These are phyloP conservation scores for Aureobasidium sp. DNA, from an alignment of 2,329 filamentous ascomycete species.

Conservation along the genomic window DNA sequence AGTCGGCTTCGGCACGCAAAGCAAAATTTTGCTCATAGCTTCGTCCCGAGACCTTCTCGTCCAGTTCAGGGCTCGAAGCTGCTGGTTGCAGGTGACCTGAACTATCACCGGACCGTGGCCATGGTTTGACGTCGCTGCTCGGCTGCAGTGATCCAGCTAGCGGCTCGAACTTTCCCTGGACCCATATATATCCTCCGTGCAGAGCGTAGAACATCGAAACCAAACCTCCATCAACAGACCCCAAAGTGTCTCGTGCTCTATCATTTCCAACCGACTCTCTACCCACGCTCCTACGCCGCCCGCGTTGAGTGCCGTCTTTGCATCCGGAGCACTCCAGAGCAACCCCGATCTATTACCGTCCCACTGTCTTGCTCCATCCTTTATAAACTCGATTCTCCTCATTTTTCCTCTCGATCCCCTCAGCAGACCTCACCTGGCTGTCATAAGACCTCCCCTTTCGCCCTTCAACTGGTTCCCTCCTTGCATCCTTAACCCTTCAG, in stretches of 20 bases:
- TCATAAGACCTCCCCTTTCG: constrained; percentile 5
- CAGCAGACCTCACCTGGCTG: constrained; percentile 15
- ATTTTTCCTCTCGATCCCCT: neutral
- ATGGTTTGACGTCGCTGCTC: constrained; percentile 16
- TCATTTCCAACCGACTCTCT: constrained; percentile 10
- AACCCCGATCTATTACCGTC: constrained; percentile 17
- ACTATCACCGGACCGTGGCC: constrained; percentile 6
- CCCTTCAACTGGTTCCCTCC: neutral
- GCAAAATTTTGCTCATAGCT: neutral
- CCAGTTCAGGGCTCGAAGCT: neutral
- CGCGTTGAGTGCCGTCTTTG: constrained; percentile 11
- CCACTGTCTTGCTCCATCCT: neutral
- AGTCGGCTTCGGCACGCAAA: constrained; percentile 9
- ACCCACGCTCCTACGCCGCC: neutral
- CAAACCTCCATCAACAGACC: constrained; percentile 15
- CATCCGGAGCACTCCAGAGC: constrained; percentile 15
- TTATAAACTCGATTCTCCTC: constrained; percentile 6
- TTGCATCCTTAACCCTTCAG: neutral
- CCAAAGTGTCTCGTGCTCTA: constrained; percentile 16
- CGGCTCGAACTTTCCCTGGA: constrained; percentile 4
- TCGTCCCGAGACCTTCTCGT: neutral
- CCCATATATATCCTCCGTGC: constrained; percentile 16
- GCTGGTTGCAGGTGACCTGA: constrained; percentile 9
- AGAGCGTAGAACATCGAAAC: constrained; percentile 11
- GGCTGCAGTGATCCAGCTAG: neutral